phyloP scores from a whole-genome alignment of 2,329 filamentous ascomycete genomes.

The Dryadomyces quercus-mongolicae region DNA sequence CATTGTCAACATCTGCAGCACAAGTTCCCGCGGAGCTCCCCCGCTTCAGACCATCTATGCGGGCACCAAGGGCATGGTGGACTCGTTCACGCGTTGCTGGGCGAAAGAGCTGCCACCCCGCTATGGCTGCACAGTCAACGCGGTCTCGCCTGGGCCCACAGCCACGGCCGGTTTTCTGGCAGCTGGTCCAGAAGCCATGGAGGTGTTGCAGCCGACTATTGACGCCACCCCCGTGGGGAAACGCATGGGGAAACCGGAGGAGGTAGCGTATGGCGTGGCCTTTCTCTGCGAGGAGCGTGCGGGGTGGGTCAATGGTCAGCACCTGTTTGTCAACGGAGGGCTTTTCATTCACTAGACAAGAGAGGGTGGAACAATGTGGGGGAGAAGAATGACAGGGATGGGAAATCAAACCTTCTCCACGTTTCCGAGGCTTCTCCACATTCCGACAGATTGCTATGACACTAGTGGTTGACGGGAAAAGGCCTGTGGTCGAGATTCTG shows the following conservation, averaged over 20 bases:
- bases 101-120: constrained; percentile 43
- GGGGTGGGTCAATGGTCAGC: constrained; percentile 33
- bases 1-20: constrained; percentile 47
- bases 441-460: too few species aligned
- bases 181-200: constrained; percentile 24
- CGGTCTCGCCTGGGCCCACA: constrained; percentile 46
- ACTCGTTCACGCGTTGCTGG: constrained; percentile 46
- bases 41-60: constrained; percentile 10
- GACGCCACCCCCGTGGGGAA: constrained; percentile 28
- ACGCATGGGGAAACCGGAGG: constrained; percentile 29
- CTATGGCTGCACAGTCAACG: constrained; percentile 46
- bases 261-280: constrained; percentile 33
- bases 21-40: constrained; percentile 28
- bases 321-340: constrained; percentile 19
- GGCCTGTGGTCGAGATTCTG: too few species aligned
- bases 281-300: constrained; percentile 31
- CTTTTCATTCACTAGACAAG: constrained; percentile 10
- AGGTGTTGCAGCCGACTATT: constrained; percentile 26
- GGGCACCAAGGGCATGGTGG: constrained; percentile 35
- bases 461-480: too few species aligned
- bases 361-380: not conserved
- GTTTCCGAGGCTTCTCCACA: not conserved
- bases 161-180: constrained; percentile 24
- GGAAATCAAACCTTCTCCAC: too few species aligned
- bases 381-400: too few species aligned